phyloP scores from a whole-genome alignment of 2,329 filamentous ascomycete genomes.

The Sclerotinia glacialis region DNA sequence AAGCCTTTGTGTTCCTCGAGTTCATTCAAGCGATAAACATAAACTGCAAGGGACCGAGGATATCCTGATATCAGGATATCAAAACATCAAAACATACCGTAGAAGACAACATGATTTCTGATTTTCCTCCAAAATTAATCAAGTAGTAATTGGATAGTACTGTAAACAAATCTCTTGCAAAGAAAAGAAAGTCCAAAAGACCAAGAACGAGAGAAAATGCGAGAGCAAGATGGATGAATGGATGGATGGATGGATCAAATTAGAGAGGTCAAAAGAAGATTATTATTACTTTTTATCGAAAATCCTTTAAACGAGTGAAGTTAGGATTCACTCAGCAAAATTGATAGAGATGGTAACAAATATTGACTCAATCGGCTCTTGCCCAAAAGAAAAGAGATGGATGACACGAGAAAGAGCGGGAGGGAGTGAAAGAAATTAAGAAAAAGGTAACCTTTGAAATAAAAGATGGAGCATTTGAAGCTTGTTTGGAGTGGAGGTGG shows the following conservation, averaged over 20 bases:
- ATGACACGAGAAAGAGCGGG: neutral
- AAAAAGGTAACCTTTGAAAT: neutral
- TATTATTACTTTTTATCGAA: neutral
- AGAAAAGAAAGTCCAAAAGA: neutral
- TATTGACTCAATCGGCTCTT: neutral
- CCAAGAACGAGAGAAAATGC: neutral
- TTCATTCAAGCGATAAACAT: neutral
- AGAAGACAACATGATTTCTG: constrained; percentile 10
- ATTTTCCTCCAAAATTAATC: neutral
- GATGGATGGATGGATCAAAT: neutral
- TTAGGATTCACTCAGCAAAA: neutral
- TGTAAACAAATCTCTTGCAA: neutral
- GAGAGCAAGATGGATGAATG: neutral
- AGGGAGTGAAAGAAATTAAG: neutral
- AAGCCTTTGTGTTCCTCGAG: neutral
- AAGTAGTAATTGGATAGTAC: neutral
- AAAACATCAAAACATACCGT: neutral
- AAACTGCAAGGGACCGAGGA: neutral
- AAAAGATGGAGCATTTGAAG: neutral
- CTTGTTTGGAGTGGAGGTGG: constrained; percentile 1
- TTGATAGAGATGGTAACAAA: neutral
- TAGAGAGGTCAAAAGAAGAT: neutral
- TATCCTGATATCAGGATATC: neutral
- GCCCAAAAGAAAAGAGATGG: neutral
- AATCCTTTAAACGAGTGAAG: constrained; percentile 6